Conservation (phyloP, 768 basidiomycete genomes). For the Lentinus brumalis region DNA sequence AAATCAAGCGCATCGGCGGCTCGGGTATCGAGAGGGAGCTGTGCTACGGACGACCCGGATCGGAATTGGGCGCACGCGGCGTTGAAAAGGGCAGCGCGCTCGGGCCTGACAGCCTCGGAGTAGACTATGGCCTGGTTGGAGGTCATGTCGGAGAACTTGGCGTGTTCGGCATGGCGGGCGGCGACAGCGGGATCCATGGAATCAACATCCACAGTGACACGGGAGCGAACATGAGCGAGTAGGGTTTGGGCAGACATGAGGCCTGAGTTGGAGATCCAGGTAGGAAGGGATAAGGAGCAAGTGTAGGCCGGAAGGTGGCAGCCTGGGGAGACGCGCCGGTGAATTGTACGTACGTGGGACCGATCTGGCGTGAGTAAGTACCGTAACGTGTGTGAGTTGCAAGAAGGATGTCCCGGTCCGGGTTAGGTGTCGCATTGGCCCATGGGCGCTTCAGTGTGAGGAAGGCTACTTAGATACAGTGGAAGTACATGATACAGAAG, state of each 20-base stretch:
- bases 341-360: too few relatives aligned
- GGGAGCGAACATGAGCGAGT: conserved; percentile 39
- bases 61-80: conserved; percentile 31
- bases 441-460: too few relatives aligned
- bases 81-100: conserved; percentile 34
- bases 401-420: too few relatives aligned
- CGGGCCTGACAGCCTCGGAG: conserved; percentile 36
- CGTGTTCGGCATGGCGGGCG: conserved; percentile 31
- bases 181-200: conserved; percentile 50
- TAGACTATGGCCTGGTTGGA: conserved; percentile 52
- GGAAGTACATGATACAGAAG: too few relatives aligned
- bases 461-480: too few relatives aligned
- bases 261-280: neutral
- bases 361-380: too few relatives aligned
- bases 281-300: neutral
- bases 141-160: conserved; percentile 48
- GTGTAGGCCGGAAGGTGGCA: too few relatives aligned
- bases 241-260: conserved; percentile 29
- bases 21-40: conserved; percentile 28
- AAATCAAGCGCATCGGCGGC: conserved; percentile 40
- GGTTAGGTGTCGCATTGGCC: too few relatives aligned
- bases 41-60: conserved; percentile 9
- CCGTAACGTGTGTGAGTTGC: too few relatives aligned
- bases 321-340: neutral
- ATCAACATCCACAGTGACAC: conserved; percentile 47